Evolutionary conservation across 75 land plant genomes (phyloP).

Genomic region (Ceratopteris richardii): DNA sequence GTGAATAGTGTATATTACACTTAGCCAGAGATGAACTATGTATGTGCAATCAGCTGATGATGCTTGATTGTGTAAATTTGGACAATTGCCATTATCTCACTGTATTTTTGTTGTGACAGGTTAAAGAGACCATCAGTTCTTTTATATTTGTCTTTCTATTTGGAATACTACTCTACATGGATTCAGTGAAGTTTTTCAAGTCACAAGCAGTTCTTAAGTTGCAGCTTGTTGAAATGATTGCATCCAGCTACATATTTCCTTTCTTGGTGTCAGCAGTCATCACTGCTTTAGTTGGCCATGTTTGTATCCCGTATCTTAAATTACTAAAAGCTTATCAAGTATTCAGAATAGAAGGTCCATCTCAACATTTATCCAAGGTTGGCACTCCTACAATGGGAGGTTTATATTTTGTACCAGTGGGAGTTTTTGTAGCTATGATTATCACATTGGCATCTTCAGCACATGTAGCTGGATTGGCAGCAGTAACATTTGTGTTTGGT

Average conservation of each 20-base stretch:
- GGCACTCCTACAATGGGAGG: conserved; percentile 97
- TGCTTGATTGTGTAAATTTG: too few species aligned
- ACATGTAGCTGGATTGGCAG: conserved; percentile 45
- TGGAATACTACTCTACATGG: neutral
- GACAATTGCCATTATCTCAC: too few species aligned
- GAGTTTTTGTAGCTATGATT: conserved; percentile 46
- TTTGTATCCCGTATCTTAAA: conserved; percentile 57
- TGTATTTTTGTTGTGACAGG: neutral
- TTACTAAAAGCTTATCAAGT: conserved; percentile 49
- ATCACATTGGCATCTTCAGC: conserved; percentile 31
- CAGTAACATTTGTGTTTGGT: conserved; percentile 58
- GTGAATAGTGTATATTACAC: too few species aligned
- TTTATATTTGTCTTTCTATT: neutral
- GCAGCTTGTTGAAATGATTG: neutral
- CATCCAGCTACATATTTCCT: conserved; percentile 25
- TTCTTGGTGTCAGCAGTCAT: conserved; percentile 50
- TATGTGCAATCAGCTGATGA: too few species aligned
- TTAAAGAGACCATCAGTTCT: neutral
- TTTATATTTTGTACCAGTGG: conserved; percentile 75
- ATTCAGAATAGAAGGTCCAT: conserved; percentile 46
- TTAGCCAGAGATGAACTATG: too few species aligned
- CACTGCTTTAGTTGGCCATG: conserved; percentile 43
- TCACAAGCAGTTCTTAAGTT: neutral
- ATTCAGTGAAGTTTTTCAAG: neutral
- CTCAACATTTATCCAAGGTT: conserved; percentile 36